Base-by-base conservation (phyloP, 352 stramenopile species). In the Elongisporangium anandrum region DNA sequence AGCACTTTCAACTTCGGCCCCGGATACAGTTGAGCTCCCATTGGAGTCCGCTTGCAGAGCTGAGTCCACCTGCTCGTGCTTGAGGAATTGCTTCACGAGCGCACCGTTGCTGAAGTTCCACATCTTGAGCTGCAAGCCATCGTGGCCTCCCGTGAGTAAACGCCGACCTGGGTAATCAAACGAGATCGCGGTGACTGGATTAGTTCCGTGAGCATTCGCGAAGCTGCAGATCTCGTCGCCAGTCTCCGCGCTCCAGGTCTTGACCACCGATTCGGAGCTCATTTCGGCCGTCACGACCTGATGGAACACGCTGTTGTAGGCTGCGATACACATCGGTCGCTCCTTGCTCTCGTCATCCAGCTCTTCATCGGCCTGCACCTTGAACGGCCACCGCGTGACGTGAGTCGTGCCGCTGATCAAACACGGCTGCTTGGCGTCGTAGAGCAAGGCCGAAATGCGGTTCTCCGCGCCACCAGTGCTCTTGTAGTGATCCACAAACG, bases 41-140 rank as follows among this genome's bases (percentile, higher is more conserved):
- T 47, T 45, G 13, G 13, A 16, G 9, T 45, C 34, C 34, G 34
- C 7, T 45, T 9, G 34, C 10, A 10, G 66, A 73, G 19, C 41
- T 62, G 19, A 73, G 39, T 5, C 67, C 56, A 15, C 48, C 49
- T 34, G 64, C 51, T 84, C 73, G 17, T 88, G 66, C 56, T 94
- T 95, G 54, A 88, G 65, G 45, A 93, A 89, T 52, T 91, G 82
- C 57, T 94, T 95, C 3, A 96, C 82, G 17, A 92, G 70, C 15
- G 80, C 79, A 13, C 88, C 88, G 53, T 94, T 96, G 69, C 81
- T 90, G 64, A 96, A 96, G 58, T 96, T 96, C 88, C 88, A 96
- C 69, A 96, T 86, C 61, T 93, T 92, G 41, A 96, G 79, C 16
- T 77, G 54, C 8, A 81, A 63, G 2, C 88, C 88, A 52, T 92